These are phyloP conservation scores for Ramaria sp. DNA, from an alignment of 768 basidiomycete genomes.

Conservation along the genomic window DNA sequence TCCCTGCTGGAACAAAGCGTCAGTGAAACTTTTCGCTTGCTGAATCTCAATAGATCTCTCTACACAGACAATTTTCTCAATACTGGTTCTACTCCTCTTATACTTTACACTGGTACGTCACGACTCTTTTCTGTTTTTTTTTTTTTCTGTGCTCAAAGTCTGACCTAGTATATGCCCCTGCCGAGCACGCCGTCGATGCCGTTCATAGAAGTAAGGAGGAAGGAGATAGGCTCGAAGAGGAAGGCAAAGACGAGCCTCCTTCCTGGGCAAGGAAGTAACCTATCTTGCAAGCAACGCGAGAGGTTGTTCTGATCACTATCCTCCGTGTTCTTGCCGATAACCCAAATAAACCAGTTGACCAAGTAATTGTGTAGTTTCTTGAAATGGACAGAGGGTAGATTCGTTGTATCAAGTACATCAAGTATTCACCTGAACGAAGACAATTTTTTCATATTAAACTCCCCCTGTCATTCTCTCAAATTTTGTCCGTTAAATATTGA, in stretches of 20 bases:
- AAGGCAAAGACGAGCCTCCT: slow-evolving; percentile 26
- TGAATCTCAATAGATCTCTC: not conserved
- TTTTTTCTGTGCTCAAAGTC: not conserved
- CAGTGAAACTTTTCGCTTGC: slow-evolving; percentile 3
- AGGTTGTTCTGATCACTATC: too few species aligned
- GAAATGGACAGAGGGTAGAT: too few species aligned
- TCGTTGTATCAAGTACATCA: too few species aligned
- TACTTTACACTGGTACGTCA: slow-evolving; percentile 23
- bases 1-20: slow-evolving; percentile 27
- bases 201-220: slow-evolving; percentile 27
- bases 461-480: too few species aligned
- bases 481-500: too few species aligned
- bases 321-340: too few species aligned
- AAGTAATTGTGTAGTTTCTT: too few species aligned
- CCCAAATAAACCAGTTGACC: too few species aligned
- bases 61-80: slow-evolving; percentile 18
- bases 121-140: not conserved
- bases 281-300: too few species aligned
- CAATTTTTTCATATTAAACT: too few species aligned
- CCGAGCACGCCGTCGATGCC: slow-evolving; percentile 21
- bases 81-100: slow-evolving; percentile 22
- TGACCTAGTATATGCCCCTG: slow-evolving; percentile 11
- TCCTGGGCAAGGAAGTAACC: slow-evolving; percentile 16
- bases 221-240: slow-evolving; percentile 25
- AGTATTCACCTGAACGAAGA: too few species aligned